phyloP scores from a whole-genome alignment of 208 protist genomes.

The Crithidia sp. region DNA sequence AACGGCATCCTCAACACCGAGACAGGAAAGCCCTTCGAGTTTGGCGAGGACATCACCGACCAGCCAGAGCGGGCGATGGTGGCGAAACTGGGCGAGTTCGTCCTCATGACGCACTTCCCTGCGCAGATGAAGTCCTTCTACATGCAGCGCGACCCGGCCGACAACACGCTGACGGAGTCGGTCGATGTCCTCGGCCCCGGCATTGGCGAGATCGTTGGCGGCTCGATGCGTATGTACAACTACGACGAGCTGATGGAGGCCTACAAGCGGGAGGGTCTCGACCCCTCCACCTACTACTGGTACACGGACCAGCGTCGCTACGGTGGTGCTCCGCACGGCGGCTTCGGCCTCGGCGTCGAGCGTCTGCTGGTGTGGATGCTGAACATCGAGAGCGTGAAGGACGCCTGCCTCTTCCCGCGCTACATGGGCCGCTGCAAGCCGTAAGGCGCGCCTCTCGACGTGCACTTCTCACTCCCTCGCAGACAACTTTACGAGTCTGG shows the following conservation, averaged over 20 bases:
- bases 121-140: constrained; percentile 99
- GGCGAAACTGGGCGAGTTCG: constrained; percentile 96
- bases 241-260: constrained; percentile 94
- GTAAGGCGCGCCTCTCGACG: constrained; percentile 50
- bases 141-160: constrained; percentile 93
- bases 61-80: constrained; percentile 98
- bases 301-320: constrained; percentile 98
- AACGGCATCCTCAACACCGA: constrained; percentile 95
- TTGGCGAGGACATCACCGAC: constrained; percentile 98
- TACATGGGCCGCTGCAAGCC: constrained; percentile 96
- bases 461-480: not conserved
- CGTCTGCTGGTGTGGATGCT: constrained; percentile 97
- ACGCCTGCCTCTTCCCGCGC: constrained; percentile 97
- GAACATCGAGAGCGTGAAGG: constrained; percentile 95
- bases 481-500: no score
- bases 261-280: constrained; percentile 95
- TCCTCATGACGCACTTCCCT: constrained; percentile 98
- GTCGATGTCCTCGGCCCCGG: constrained; percentile 97
- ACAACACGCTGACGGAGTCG: constrained; percentile 92
- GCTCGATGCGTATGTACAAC: constrained; percentile 97
- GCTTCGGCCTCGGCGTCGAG: constrained; percentile 98
- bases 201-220: constrained; percentile 99
- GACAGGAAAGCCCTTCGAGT: constrained; percentile 89
- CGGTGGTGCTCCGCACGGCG: constrained; percentile 97
- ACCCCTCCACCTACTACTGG: constrained; percentile 98